A percentile compares a stretch with the other conserved stretches of the same genome.
phyloP scores from a whole-genome alignment of 352 stramenopile species.

The Globisporangium paroecandrum region DNA sequence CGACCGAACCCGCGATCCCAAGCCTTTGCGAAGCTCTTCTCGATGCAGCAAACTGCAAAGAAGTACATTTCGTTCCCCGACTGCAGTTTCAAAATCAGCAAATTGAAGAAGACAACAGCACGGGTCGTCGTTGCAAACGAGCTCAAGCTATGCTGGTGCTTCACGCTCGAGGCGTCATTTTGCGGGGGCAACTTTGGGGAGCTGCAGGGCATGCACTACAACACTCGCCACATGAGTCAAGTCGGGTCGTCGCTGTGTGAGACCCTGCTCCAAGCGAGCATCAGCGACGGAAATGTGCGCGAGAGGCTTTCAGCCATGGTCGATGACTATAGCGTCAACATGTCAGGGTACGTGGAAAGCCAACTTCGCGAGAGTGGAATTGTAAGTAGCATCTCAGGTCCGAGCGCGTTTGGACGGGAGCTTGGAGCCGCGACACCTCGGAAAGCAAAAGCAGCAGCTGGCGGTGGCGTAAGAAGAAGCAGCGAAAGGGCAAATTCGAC shows the following conservation, averaged over 20 bases:
- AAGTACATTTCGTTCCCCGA: conserved; percentile 61
- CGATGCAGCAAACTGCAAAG: conserved; percentile 61
- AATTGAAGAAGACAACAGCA: conserved; percentile 75
- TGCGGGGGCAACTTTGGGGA: conserved; percentile 74
- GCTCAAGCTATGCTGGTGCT: conserved; percentile 70
- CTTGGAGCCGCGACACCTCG: conserved; percentile 6
- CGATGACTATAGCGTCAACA: conserved; percentile 32
- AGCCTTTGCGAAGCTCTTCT: conserved; percentile 69
- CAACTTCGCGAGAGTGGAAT: conserved; percentile 35
- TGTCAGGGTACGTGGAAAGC: conserved; percentile 34
- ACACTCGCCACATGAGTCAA: conserved; percentile 49
- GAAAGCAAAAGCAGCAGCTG: not conserved
- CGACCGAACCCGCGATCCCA: conserved; percentile 66
- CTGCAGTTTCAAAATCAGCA: conserved; percentile 83
- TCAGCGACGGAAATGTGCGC: conserved; percentile 30
- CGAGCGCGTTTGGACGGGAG: conserved; percentile 1
- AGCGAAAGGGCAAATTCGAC: not conserved
- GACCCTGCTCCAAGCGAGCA: conserved; percentile 39
- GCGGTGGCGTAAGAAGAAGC: not conserved
- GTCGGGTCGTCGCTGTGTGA: conserved; percentile 49
- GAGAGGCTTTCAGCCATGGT: conserved; percentile 29
- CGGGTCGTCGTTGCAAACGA: conserved; percentile 82
- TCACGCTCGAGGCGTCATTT: conserved; percentile 87
- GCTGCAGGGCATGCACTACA: conserved; percentile 64
- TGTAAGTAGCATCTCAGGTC: conserved; percentile 5